A percentile compares a stretch with the other conserved stretches of the same genome.
phyloP scores from a whole-genome alignment of 192 early-diverging fungal genomes.

The Chytriomyces confervae region DNA sequence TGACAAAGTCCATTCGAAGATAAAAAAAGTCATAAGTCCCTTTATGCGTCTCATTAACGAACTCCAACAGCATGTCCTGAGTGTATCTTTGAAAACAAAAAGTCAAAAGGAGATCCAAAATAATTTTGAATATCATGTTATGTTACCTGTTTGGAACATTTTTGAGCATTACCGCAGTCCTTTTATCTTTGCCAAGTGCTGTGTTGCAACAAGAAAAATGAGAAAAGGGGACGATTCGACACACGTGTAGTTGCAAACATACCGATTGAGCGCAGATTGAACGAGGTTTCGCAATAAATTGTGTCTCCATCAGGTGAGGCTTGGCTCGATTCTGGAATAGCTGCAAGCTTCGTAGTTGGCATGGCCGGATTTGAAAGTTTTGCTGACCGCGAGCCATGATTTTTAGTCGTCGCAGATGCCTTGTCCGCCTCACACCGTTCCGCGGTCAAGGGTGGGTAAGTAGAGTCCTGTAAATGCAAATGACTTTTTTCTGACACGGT shows the following conservation, averaged over 20 bases:
- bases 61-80: slow-evolving; percentile 77
- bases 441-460: too few relatives aligned
- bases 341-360: too few relatives aligned
- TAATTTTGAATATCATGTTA: not conserved
- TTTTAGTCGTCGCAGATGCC: too few relatives aligned
- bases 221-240: not conserved
- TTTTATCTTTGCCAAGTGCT: slow-evolving; percentile 59
- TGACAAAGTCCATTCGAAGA: slow-evolving; percentile 86
- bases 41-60: slow-evolving; percentile 74
- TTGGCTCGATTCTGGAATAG: too few relatives aligned
- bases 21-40: slow-evolving; percentile 76
- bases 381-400: too few relatives aligned
- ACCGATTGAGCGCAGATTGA: not conserved
- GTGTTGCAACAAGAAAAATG: not conserved
- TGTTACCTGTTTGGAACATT: slow-evolving; percentile 84
- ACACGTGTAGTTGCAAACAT: not conserved
- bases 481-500: too few relatives aligned
- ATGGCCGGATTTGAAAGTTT: too few relatives aligned
- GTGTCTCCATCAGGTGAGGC: too few relatives aligned
- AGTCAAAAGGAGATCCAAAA: not conserved
- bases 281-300: not conserved
- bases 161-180: slow-evolving; percentile 86
- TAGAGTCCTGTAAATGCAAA: too few relatives aligned
- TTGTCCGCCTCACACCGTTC: too few relatives aligned
- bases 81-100: slow-evolving; percentile 4